A percentile compares a stretch with the other conserved stretches of the same genome.
Conservation (phyloP, 768 basidiomycete genomes). For the Trametes coccinea region DNA sequence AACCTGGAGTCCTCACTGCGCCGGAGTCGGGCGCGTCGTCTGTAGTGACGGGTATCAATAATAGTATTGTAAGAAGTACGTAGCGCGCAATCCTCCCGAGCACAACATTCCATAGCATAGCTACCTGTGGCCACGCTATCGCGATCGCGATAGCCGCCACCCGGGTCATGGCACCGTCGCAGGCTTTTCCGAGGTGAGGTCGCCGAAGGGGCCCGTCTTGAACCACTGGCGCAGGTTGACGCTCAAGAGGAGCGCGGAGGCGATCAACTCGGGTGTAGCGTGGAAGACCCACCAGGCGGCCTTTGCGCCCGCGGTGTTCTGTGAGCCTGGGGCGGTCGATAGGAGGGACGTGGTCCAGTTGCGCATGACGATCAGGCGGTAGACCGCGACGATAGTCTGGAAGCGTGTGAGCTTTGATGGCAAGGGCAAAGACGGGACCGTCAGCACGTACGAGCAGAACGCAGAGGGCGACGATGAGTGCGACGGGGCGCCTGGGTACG, state of each 20-base stretch:
- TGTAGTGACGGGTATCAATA: too few relatives aligned
- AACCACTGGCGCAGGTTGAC: constrained; percentile 11
- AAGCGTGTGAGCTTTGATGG: not conserved
- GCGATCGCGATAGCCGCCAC: too few relatives aligned
- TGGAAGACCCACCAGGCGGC: constrained; percentile 24
- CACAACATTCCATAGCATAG: too few relatives aligned
- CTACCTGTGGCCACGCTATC: too few relatives aligned
- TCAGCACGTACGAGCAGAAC: not conserved
- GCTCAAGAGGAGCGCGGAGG: constrained; percentile 10
- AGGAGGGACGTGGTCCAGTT: constrained; percentile 1
- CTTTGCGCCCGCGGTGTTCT: constrained; percentile 16
- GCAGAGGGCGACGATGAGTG: not conserved
- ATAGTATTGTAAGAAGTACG: too few relatives aligned
- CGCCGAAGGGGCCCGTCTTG: constrained; percentile 2
- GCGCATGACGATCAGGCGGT: constrained; percentile 12
- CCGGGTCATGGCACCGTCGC: not conserved
- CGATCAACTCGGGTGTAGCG: constrained; percentile 16
- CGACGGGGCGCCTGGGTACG: not conserved
- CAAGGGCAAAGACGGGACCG: not conserved
- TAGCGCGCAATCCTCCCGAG: too few relatives aligned
- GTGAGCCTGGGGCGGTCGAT: constrained; percentile 11
- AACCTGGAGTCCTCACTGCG: too few relatives aligned
- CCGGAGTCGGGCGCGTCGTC: too few relatives aligned
- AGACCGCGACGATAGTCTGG: constrained; percentile 12
- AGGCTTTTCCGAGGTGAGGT: constrained; percentile 1